Percentiles rank a stretch among this genome's conserved stretches.
These are phyloP conservation scores for Andrographis paniculata DNA, from an alignment of 305 asterid species.

Conservation along the genomic window DNA sequence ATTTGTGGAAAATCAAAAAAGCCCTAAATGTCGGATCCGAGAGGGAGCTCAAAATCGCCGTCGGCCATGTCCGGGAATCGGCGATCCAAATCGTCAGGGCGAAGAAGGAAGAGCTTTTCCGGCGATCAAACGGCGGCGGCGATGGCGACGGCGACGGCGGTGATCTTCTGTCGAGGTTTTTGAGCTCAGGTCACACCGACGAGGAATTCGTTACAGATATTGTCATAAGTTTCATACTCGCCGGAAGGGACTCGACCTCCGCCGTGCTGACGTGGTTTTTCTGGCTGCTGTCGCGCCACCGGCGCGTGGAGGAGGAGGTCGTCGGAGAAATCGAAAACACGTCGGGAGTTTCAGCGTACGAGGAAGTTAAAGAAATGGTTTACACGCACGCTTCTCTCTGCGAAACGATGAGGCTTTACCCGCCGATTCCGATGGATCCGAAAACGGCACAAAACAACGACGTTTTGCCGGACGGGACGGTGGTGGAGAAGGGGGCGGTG, in stretches of 20 bases:
- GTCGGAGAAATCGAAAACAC: constrained; percentile 19
- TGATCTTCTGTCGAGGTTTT: constrained; percentile 34
- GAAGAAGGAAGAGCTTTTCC: constrained; percentile 22
- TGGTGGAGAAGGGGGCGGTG: constrained; percentile 1
- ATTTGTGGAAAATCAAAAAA: constrained; percentile 19
- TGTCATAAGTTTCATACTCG: constrained; percentile 37
- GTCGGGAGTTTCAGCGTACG: constrained; percentile 13
- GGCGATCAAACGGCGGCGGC: constrained; percentile 16
- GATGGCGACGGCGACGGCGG: constrained; percentile 20
- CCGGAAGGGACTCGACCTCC: constrained; percentile 39
- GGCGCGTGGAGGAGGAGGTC: constrained; percentile 10
- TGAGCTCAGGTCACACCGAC: constrained; percentile 15
- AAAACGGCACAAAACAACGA: background rate
- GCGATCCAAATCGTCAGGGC: constrained; percentile 31
- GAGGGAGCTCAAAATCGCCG: constrained; percentile 22
- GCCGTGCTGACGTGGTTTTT: constrained; percentile 43
- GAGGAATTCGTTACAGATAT: constrained; percentile 29
- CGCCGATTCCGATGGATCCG: constrained; percentile 2
- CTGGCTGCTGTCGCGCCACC: constrained; percentile 32
- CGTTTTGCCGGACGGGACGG: constrained; percentile 9
- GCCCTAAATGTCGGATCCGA: constrained; percentile 27
- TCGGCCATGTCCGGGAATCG: constrained; percentile 24
- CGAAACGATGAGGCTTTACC: constrained; percentile 21
- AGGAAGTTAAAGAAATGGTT: constrained; percentile 30
- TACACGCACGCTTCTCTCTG: constrained; percentile 35